phyloP scores from a whole-genome alignment of 441 rosid species.

The Euphorbia celastroides region DNA sequence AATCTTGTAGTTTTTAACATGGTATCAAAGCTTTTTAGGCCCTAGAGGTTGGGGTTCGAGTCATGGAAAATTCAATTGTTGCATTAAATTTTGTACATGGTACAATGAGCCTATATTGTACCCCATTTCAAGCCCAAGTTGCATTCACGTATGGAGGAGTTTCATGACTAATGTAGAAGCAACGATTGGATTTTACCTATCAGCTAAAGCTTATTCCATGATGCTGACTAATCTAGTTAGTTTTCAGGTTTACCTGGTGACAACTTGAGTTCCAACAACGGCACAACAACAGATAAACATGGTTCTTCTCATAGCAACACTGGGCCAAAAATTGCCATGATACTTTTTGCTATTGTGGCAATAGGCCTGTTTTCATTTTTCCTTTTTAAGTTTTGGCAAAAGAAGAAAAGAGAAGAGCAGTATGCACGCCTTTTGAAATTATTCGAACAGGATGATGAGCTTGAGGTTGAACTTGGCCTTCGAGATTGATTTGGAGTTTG shows the following conservation, averaged over 20 bases:
- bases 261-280: conserved; percentile 36
- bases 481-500: conserved; percentile 49
- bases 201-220: no score
- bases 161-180: no score
- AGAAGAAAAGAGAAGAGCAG: conserved; percentile 96
- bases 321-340: conserved; percentile 45
- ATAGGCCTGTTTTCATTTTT: conserved; percentile 52
- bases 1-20: no score
- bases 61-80: no score
- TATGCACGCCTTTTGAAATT: conserved; percentile 87
- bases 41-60: no score
- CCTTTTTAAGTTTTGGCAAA: conserved; percentile 85
- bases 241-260: conserved; percentile 53
- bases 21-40: no score
- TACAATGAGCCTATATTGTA: no score
- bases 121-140: no score
- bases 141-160: no score
- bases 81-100: no score
- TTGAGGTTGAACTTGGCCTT: conserved; percentile 95
- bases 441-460: conserved; percentile 98
- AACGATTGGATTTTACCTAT: no score
- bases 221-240: neutral
- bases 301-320: conserved; percentile 35
- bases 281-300: conserved; percentile 33
- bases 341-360: conserved; percentile 45